A percentile compares a stretch with the other conserved stretches of the same genome.
These are phyloP conservation scores for Sporisorium exsertum DNA, from an alignment of 1,284 basidiomycete genomes.

Conservation along the genomic window DNA sequence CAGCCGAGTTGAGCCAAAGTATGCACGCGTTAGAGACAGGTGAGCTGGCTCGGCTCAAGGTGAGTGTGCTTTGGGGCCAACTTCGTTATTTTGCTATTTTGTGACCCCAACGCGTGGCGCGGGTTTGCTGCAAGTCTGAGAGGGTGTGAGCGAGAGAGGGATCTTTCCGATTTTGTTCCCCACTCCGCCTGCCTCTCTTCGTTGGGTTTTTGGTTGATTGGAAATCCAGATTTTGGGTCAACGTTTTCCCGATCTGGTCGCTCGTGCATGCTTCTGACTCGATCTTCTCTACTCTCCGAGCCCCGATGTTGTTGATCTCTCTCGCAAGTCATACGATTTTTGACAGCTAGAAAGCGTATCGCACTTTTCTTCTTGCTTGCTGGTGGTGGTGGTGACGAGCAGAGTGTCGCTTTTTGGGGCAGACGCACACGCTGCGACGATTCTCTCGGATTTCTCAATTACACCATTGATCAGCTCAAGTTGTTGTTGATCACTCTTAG, in stretches of 20 bases:
- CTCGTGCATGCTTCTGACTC: not conserved
- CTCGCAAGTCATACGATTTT: not conserved
- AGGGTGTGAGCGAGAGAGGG: no score
- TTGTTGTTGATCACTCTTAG: no score
- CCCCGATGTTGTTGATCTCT: not conserved
- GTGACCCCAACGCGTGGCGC: not conserved
- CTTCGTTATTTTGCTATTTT: not conserved
- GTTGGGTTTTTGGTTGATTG: not conserved
- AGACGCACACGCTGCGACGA: not conserved
- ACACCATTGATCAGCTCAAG: no score
- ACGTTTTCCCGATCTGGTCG: not conserved
- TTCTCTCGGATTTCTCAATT: no score
- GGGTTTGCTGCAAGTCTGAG: not conserved
- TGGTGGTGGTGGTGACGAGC: no score
- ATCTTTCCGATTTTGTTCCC: not conserved
- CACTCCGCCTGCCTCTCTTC: not conserved
- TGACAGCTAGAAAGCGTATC: not conserved
- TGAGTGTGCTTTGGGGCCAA: not conserved
- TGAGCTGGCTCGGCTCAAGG: not conserved
- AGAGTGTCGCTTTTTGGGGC: not conserved
- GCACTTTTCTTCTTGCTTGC: no score
- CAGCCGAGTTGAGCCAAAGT: not conserved
- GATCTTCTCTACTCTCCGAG: not conserved
- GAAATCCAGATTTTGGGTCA: not conserved
- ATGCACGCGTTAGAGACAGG: not conserved